Conservation (phyloP, 352 stramenopile genomes). For the Phytophthora agathidicida region DNA sequence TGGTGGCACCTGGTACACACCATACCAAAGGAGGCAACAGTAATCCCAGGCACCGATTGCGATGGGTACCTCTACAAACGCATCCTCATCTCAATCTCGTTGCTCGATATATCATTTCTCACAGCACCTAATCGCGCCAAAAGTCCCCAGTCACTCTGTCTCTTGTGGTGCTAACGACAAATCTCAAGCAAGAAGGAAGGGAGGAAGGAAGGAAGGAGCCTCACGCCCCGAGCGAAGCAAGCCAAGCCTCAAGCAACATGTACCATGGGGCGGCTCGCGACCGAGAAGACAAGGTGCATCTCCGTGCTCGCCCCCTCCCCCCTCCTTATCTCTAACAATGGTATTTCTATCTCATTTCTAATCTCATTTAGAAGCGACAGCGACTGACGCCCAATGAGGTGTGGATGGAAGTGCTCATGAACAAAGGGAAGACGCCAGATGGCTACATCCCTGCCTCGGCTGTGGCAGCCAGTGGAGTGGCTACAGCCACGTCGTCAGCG, state of each 20-base stretch:
- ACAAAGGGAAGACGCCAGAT: slow-evolving; percentile 50
- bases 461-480: background rate
- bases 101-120: slow-evolving; percentile 10
- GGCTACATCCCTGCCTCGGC: slow-evolving; percentile 14
- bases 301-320: background rate
- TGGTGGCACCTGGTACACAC: background rate
- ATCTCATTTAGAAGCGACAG: slow-evolving; percentile 26
- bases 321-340: slow-evolving; percentile 5
- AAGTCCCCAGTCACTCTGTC: slow-evolving; percentile 5
- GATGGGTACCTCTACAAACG: slow-evolving; percentile 14
- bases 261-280: slow-evolving; percentile 31
- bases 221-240: slow-evolving; percentile 7
- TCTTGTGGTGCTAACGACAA: slow-evolving; percentile 15
- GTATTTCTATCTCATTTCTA: background rate
- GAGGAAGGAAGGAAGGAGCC: too few relatives aligned
- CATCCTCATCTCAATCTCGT: slow-evolving; percentile 7
- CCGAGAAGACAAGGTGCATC: slow-evolving; percentile 33
- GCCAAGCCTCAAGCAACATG: slow-evolving; percentile 32
- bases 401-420: slow-evolving; percentile 81
- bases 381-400: slow-evolving; percentile 55
- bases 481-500: background rate
- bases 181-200: too few relatives aligned
- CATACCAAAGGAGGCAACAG: slow-evolving; percentile 1
- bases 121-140: slow-evolving; percentile 5
- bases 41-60: slow-evolving; percentile 2